Evolutionary conservation across 2,329 filamentous ascomycete species (phyloP).

Genomic region (Trichoderma sp.): DNA sequence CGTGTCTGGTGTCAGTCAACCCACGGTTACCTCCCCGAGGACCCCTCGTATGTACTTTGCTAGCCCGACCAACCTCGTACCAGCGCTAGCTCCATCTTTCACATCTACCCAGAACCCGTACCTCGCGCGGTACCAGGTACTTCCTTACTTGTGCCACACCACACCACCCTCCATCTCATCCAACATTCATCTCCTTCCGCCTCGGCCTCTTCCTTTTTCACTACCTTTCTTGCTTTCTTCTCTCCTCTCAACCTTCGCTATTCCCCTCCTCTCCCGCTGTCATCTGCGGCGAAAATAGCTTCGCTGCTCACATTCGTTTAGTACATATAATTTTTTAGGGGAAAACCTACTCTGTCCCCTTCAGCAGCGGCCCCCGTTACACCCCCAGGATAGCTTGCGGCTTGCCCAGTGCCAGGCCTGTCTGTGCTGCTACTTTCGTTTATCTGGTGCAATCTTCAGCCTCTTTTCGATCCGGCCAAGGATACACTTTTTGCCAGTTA

Average conservation of each 20-base stretch:
- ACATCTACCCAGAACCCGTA: not conserved
- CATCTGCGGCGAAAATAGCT: slow-evolving; percentile 10
- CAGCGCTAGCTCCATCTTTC: not conserved
- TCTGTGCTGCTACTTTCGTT: slow-evolving; percentile 9
- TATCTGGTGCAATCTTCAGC: slow-evolving; percentile 4
- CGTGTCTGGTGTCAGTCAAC: not conserved
- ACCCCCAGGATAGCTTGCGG: not conserved
- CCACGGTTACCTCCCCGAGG: not conserved
- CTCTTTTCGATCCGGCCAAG: not conserved
- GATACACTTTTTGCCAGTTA: not conserved
- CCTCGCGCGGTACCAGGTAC: slow-evolving; percentile 5
- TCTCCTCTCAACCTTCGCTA: slow-evolving; percentile 1
- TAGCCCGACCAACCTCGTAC: not conserved
- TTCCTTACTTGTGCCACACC: slow-evolving; percentile 4
- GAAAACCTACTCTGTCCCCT: not conserved
- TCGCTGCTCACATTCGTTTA: slow-evolving; percentile 22
- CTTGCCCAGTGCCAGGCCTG: not conserved
- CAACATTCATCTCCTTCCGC: slow-evolving; percentile 16
- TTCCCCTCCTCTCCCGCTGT: not conserved
- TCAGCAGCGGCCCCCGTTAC: not conserved
- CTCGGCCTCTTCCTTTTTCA: slow-evolving; percentile 8
- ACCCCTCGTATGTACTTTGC: not conserved
- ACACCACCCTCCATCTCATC: slow-evolving; percentile 2
- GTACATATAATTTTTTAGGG: not conserved
- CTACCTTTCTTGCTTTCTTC: not conserved